Base-by-base conservation (phyloP, 1,284 basidiomycete genomes). In the Boletus hoseneyae region DNA sequence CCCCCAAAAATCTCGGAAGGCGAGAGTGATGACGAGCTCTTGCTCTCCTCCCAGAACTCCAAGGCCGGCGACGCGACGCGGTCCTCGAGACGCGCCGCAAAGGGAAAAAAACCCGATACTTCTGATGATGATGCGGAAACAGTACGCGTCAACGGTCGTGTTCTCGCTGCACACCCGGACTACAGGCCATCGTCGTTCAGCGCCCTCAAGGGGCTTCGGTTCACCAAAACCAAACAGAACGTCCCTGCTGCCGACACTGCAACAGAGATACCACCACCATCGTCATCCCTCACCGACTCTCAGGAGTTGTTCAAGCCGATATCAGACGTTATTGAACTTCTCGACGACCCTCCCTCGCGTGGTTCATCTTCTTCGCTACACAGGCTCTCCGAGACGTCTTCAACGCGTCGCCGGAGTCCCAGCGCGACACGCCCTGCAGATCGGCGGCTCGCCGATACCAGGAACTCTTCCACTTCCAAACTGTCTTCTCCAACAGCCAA, bases 211-310 rank as follows among this genome's bases (percentile, higher is more conserved):
- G 2, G 1, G 0, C 46, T 75, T 27, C 70, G 63, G n/a, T 77
- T 77, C 58, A 73, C 52, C 13, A 77, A 70, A 57, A 70, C 38
- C 42, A 61, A 51, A 56, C 53, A 52, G 41, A 34, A 1, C 10
- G 9, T 13, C 1, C 30, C 27, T 36, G 4, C 23, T 13, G 40
- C 0, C 0, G 51, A 53, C 11, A 4, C 23, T 9, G 39, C 42
- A 1, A 19, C 41, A 23, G 63, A 66, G 4, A 23, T 19, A 9
- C 49, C 47, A 8, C 54, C 57, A 16, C 59, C 50, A 2, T 60
- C 59, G 6, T 68, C 56, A 9, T 64, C 62, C n/a, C 37, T 56
- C 23, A 45, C 41, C 49, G 62, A 50, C 18, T 63, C 63, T 42
- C 62, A 67, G 39, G 65, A 67, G 8, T 35, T 53, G 13, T 36